Evolutionary conservation across 441 rosid species (phyloP).

Genomic region (Erysimum cheiri): DNA sequence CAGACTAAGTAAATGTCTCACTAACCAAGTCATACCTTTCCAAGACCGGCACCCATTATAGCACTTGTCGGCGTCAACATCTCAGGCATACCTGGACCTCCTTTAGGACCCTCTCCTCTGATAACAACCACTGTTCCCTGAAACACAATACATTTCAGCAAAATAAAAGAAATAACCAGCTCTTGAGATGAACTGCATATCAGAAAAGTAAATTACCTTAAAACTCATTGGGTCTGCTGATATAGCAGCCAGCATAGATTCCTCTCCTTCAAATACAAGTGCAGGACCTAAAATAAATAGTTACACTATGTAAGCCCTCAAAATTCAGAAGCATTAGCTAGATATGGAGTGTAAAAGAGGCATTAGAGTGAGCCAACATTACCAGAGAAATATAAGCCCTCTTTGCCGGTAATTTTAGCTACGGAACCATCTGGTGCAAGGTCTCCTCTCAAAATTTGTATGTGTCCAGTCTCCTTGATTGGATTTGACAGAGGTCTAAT

Average conservation of each 20-base stretch:
- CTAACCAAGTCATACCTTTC: constrained; percentile 62
- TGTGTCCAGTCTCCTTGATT: constrained; percentile 91
- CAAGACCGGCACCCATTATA: constrained; percentile 99
- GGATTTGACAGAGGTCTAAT: constrained; percentile 80
- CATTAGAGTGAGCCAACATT: constrained; percentile 15
- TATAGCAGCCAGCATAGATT: constrained; percentile 87
- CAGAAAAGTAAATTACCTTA: constrained; percentile 54
- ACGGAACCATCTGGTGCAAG: constrained; percentile 97
- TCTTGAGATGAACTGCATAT: background rate
- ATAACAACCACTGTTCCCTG: constrained; percentile 93
- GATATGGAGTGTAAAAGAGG: background rate
- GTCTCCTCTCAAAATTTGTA: constrained; percentile 88
- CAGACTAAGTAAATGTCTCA: background rate
- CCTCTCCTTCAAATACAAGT: constrained; percentile 97
- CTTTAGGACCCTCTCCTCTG: constrained; percentile 97
- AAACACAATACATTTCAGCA: constrained; percentile 31
- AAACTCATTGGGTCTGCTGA: constrained; percentile 80
- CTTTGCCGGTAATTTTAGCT: constrained; percentile 98
- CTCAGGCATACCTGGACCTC: constrained; percentile 99
- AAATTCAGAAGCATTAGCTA: background rate
- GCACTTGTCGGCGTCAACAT: constrained; percentile 99
- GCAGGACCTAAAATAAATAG: constrained; percentile 78
- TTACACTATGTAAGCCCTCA: background rate
- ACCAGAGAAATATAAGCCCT: constrained; percentile 95
- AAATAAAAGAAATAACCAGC: background rate